phyloP scores from a whole-genome alignment of 2,329 filamentous ascomycete species.

The Daldinia eschscholtzii region DNA sequence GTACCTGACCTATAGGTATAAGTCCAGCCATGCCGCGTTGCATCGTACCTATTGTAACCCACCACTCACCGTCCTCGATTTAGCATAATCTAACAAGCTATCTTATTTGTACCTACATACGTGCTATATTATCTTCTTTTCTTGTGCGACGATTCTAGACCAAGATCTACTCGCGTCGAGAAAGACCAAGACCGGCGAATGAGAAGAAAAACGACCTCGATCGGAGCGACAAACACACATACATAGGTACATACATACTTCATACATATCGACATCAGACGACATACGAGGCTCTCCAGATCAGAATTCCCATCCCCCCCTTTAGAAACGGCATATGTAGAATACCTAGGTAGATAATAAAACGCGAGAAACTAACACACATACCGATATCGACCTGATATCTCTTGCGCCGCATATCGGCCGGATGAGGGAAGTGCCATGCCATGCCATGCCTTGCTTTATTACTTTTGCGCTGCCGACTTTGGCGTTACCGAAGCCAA shows the following conservation, averaged over 20 bases:
- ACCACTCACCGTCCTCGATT: neutral
- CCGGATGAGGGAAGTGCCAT: slow-evolving; percentile 2
- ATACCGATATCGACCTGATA: neutral
- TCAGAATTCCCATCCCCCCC: neutral
- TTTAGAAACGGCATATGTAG: neutral
- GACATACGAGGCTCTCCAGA: slow-evolving; percentile 6
- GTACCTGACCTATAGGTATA: slow-evolving; percentile 5
- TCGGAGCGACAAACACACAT: neutral
- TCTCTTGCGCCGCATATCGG: neutral
- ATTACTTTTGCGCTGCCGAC: neutral
- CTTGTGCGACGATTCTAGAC: slow-evolving; percentile 6
- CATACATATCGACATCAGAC: neutral
- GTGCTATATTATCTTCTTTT: neutral
- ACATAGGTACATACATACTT: too few relatives aligned
- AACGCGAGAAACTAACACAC: neutral
- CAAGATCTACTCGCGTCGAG: neutral
- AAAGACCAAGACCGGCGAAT: neutral
- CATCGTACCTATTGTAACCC: slow-evolving; percentile 14
- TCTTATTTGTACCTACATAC: neutral
- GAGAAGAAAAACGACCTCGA: too few relatives aligned
- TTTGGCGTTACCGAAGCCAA: slow-evolving; percentile 8
- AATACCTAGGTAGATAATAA: neutral
- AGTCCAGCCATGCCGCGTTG: neutral
- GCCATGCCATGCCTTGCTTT: neutral
- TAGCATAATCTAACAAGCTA: slow-evolving; percentile 7